A percentile compares a stretch with the other conserved stretches of the same genome.
These are phyloP conservation scores for Quambalaria eucalypti DNA, from an alignment of 1,284 basidiomycete genomes.

Conservation along the genomic window DNA sequence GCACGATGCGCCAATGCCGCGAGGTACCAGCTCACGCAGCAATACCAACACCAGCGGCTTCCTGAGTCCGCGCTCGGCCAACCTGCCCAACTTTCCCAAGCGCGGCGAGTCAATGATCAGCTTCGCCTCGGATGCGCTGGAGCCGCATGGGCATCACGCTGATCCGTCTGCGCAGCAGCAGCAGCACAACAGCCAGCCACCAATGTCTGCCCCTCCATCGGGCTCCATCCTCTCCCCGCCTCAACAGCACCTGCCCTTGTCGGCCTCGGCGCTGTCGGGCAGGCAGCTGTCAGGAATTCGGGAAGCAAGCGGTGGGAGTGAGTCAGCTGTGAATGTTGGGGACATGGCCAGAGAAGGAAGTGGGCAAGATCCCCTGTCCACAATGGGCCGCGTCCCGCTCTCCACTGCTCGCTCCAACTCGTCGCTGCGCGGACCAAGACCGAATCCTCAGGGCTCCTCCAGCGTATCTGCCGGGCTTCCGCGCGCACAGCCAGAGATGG, in stretches of 20 bases:
- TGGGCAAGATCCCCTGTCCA: too few species aligned
- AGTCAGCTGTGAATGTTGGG: background rate
- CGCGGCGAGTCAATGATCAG: slow-evolving; percentile 8
- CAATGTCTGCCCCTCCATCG: background rate
- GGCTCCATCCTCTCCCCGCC: background rate
- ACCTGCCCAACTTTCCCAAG: slow-evolving; percentile 8
- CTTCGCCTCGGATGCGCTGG: slow-evolving; percentile 3
- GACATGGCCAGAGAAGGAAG: too few species aligned
- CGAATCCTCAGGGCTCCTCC: too few species aligned
- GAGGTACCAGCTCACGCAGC: slow-evolving; percentile 7
- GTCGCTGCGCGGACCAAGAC: too few species aligned
- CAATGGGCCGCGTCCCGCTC: too few species aligned
- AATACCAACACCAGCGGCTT: background rate
- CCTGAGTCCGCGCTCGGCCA: background rate
- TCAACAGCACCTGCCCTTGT: too few species aligned
- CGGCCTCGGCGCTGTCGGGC: too few species aligned
- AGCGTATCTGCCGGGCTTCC: too few species aligned
- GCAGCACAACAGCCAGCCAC: background rate
- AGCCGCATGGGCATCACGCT: slow-evolving; percentile 12
- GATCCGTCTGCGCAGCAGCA: background rate
- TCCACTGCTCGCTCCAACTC: too few species aligned
- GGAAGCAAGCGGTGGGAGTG: background rate
- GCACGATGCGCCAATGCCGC: slow-evolving; percentile 32
- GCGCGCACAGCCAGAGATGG: too few species aligned
- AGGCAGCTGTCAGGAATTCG: background rate